Evolutionary conservation across 352 stramenopile species (phyloP).

Genomic region (Nannochloropsis limnetica): DNA sequence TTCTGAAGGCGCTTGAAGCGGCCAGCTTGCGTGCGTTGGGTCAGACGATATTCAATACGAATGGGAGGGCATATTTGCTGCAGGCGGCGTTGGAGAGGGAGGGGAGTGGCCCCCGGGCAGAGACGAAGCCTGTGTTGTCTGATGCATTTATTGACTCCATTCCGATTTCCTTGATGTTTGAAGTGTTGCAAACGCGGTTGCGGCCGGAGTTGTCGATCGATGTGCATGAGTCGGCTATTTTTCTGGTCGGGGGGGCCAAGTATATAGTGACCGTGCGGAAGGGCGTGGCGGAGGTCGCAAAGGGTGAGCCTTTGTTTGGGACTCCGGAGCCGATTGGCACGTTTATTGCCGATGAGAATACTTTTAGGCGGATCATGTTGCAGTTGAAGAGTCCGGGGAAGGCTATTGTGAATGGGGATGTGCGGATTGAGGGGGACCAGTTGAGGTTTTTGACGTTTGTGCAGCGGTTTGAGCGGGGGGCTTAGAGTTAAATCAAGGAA

Average conservation of each 20-base stretch:
- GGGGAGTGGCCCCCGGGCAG: neutral
- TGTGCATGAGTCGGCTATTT: slow-evolving; percentile 13
- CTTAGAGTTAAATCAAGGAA: neutral
- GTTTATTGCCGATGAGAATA: slow-evolving; percentile 30
- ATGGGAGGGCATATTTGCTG: neutral
- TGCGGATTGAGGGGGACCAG: slow-evolving; percentile 19
- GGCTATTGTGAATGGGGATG: slow-evolving; percentile 17
- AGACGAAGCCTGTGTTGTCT: slow-evolving; percentile 16
- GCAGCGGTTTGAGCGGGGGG: slow-evolving; percentile 18
- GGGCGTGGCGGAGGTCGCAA: neutral
- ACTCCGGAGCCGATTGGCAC: neutral
- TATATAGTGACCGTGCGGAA: neutral
- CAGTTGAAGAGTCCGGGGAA: neutral
- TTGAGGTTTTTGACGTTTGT: neutral
- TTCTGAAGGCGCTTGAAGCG: neutral
- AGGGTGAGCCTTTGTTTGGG: neutral
- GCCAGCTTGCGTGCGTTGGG: slow-evolving; percentile 4
- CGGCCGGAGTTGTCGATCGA: slow-evolving; percentile 16
- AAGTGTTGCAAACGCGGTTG: neutral
- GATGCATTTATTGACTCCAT: slow-evolving; percentile 25
- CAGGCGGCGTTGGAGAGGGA: slow-evolving; percentile 9
- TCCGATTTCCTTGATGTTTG: slow-evolving; percentile 14
- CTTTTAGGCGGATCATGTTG: neutral
- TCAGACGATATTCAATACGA: slow-evolving; percentile 5
- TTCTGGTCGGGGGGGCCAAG: neutral